A percentile compares a stretch with the other conserved stretches of the same genome.
Conservation (phyloP, 73 alveolate genomes). For the Diophrys sp. region DNA sequence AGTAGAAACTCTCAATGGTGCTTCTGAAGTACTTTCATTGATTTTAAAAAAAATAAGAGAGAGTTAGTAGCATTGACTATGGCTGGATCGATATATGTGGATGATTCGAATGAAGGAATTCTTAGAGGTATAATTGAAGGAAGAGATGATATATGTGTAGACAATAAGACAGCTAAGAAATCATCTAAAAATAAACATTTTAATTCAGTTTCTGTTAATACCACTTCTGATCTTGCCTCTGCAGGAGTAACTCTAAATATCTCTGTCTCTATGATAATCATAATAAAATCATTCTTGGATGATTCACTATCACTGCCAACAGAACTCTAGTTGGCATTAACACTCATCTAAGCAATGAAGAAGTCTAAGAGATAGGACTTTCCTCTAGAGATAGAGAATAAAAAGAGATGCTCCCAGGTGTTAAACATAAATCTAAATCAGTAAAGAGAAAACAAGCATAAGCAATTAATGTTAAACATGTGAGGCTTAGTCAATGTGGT, state of each 20-base stretch:
- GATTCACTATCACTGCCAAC: slow-evolving; percentile 83
- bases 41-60: slow-evolving; percentile 75
- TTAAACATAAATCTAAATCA: not conserved
- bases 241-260: slow-evolving; percentile 94
- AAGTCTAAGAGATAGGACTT: too few species aligned
- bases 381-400: too few species aligned
- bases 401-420: too few species aligned
- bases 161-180: slow-evolving; percentile 76
- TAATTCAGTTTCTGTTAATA: slow-evolving; percentile 78
- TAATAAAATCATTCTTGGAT: slow-evolving; percentile 79
- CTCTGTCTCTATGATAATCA: slow-evolving; percentile 88
- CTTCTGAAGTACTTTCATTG: slow-evolving; percentile 22
- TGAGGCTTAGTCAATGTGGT: slow-evolving; percentile 72
- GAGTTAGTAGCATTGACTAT: slow-evolving; percentile 84
- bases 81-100: slow-evolving; percentile 83
- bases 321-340: slow-evolving; percentile 88
- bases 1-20: slow-evolving; percentile 57
- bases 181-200: slow-evolving; percentile 79
- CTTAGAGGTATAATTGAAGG: slow-evolving; percentile 80
- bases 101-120: slow-evolving; percentile 83
- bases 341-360: slow-evolving; percentile 76
- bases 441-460: slow-evolving; percentile 51
- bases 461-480: slow-evolving; percentile 69
- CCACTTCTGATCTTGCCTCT: slow-evolving; percentile 81
- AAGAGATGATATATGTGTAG: slow-evolving; percentile 86